phyloP scores from a whole-genome alignment of 2,329 filamentous ascomycete species.

The Camptophora hylomeconis region DNA sequence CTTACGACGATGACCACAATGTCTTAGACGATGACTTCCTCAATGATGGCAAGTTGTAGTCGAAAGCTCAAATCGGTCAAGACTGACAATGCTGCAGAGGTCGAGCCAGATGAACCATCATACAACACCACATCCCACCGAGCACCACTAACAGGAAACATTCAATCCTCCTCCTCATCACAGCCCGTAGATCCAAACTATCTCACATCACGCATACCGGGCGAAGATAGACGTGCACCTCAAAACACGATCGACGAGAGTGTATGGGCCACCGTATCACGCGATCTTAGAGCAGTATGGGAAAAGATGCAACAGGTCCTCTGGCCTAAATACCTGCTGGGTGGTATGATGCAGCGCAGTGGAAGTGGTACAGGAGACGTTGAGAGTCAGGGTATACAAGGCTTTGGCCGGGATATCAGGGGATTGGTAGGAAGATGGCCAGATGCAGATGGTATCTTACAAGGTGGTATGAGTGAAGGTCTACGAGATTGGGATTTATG shows the following conservation, averaged over 20 bases:
- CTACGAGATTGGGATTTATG: slow-evolving; percentile 95
- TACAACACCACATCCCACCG: slow-evolving; percentile 57
- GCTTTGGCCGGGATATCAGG: slow-evolving; percentile 36
- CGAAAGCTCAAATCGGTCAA: slow-evolving; percentile 56
- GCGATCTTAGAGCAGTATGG: slow-evolving; percentile 87
- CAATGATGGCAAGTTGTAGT: slow-evolving; percentile 33
- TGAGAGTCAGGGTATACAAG: slow-evolving; percentile 36
- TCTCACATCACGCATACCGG: slow-evolving; percentile 77
- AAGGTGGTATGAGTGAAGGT: slow-evolving; percentile 71
- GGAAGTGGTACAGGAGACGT: slow-evolving; percentile 47
- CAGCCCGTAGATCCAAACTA: slow-evolving; percentile 58
- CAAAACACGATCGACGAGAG: slow-evolving; percentile 93
- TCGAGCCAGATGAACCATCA: slow-evolving; percentile 81
- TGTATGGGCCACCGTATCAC: slow-evolving; percentile 92
- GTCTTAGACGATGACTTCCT: slow-evolving; percentile 24
- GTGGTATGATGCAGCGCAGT: slow-evolving; percentile 46
- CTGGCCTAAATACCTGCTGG: slow-evolving; percentile 85
- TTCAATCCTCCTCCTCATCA: slow-evolving; percentile 46
- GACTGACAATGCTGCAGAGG: slow-evolving; percentile 59
- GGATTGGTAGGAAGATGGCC: slow-evolving; percentile 51
- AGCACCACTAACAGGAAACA: slow-evolving; percentile 73
- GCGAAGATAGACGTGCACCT: slow-evolving; percentile 80
- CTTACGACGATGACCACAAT: slow-evolving; percentile 15
- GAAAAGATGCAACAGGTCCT: slow-evolving; percentile 96
- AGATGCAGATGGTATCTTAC: slow-evolving; percentile 52